Base-by-base conservation (phyloP, 768 basidiomycete genomes). In the Boletus pseudo-olivaceus region DNA sequence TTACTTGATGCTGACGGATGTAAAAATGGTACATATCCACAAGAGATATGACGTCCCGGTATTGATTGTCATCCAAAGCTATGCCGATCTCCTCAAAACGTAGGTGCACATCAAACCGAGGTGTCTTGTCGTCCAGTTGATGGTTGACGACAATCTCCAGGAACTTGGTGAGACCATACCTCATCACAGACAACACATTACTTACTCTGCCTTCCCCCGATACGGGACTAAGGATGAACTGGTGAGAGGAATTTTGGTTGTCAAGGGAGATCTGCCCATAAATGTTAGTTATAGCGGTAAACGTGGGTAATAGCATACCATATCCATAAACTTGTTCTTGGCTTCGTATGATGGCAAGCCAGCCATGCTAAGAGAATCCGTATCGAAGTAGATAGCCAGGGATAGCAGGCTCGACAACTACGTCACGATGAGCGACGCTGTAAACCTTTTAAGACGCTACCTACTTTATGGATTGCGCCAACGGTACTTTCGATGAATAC, bases 1-100 rank as follows among this genome's bases (percentile, higher is more conserved):
- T 65, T 66, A 90, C 89, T 78, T 90, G 88, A 57, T 83, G 83
- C 62, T 85, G 85, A 49, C 97, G 84, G 43, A 87, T 80, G 71
- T 96, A 97, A 56, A 98, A 87, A 68, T 98, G 96, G 72, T 96
- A 97, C 82, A 98, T 93, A 69, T 98, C 95, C 55, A 94, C 78
- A 42, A 98, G 80, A 20, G 91, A 95, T 54, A 98, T 92, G 23
- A 82, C 83, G 69, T 98, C 93, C 49, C 92, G 83, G 67, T 98
- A 99, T 71, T 99, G 97, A 60, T 94, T 83, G 58, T 93, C 85
- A 67, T 99, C 96, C 45, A 99, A 75, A 20, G 88, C 81, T 52
- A 98, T 84, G 8, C 89, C 94, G 47, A 99, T 94, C 70, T 98
- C 92, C 60, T 97, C 85, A 68, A 98, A 98, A 17, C 87, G 73